These are phyloP conservation scores for Cubamyces sp. DNA, from an alignment of 768 basidiomycete species.

Conservation along the genomic window DNA sequence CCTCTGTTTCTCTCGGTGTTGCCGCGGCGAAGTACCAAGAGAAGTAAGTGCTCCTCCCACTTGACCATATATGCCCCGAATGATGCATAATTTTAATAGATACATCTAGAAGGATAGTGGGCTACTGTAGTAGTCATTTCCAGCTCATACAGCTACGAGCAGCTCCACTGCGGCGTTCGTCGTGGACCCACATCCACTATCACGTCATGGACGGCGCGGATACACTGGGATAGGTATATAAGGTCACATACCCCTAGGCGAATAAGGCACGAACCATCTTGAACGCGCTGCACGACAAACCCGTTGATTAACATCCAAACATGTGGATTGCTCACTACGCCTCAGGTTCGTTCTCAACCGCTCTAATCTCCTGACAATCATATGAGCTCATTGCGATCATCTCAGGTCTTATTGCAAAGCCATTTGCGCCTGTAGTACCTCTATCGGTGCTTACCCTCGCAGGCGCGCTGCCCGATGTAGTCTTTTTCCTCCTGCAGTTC, in stretches of 20 bases:
- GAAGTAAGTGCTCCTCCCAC: no score
- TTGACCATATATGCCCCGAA: no score
- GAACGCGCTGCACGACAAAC: background rate
- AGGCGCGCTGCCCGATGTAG: slow-evolving; percentile 33
- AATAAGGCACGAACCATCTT: background rate
- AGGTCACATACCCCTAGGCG: background rate
- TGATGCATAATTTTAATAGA: no score
- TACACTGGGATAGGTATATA: background rate
- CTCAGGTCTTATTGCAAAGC: slow-evolving; percentile 33
- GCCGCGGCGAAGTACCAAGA: no score
- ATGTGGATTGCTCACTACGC: slow-evolving; percentile 30
- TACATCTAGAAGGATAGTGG: no score
- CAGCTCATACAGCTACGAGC: background rate
- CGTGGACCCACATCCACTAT: slow-evolving; percentile 3
- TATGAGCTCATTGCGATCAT: background rate
- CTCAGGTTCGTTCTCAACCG: slow-evolving; percentile 7
- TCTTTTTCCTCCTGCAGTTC: slow-evolving; percentile 36
- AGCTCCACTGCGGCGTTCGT: slow-evolving; percentile 5
- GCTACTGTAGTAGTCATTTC: background rate
- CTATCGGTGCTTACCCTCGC: slow-evolving; percentile 34
- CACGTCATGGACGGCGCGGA: slow-evolving; percentile 7
- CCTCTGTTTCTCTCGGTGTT: no score
- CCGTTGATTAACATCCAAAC: background rate
- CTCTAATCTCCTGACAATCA: background rate
- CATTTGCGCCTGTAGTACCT: slow-evolving; percentile 34